phyloP scores from a whole-genome alignment of 2,329 filamentous ascomycete genomes.

The Aspergillus sclerotialis region DNA sequence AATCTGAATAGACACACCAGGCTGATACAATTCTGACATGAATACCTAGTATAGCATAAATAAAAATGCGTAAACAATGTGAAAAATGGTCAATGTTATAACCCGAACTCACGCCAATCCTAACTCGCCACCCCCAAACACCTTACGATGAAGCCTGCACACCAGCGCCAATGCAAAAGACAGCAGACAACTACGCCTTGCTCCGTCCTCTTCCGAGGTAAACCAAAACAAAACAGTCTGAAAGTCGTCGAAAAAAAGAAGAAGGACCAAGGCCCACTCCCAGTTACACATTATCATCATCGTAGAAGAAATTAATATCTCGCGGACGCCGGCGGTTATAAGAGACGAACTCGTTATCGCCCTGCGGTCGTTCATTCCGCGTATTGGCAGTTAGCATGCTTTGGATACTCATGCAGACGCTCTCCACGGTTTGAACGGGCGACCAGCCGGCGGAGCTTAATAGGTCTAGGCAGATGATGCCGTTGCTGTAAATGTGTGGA shows the following conservation, averaged over 20 bases:
- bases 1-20: no score
- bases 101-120: no score
- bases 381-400: conserved; percentile 96
- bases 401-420: conserved; percentile 92
- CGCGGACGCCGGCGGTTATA: conserved; percentile 71
- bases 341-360: conserved; percentile 82
- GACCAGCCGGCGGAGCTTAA: conserved; percentile 86
- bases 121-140: no score
- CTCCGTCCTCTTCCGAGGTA: no score
- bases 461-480: conserved; percentile 95
- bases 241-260: no score
- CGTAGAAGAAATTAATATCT: conserved; percentile 90
- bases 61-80: no score
- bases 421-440: conserved; percentile 94
- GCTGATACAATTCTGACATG: no score
- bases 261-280: no score
- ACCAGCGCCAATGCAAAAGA: conserved; percentile 2
- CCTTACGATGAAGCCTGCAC: neutral
- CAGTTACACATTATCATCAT: conserved; percentile 69
- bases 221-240: no score
- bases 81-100: no score
- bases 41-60: no score
- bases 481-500: conserved; percentile 96
- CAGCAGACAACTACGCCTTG: neutral
- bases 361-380: conserved; percentile 82